Evolutionary conservation across 139 green algal species (phyloP).

Genomic region (Tetraselmis striata): DNA sequence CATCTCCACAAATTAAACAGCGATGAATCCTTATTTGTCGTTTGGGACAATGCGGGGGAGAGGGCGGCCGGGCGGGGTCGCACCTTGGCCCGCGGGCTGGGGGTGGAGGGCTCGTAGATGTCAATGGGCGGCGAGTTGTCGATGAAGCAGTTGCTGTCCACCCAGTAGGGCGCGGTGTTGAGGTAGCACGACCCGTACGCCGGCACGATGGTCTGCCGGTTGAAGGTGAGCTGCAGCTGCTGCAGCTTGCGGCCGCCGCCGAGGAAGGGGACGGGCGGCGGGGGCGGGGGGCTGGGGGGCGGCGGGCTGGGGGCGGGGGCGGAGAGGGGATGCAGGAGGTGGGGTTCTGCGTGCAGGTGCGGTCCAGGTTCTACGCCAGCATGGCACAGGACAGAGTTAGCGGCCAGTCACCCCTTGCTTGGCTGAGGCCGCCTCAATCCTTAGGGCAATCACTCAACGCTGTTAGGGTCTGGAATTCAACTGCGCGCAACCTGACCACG

Average conservation of each 20-base stretch:
- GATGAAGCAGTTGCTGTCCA: constrained; percentile 5
- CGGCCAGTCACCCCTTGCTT: too few relatives aligned
- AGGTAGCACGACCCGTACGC: constrained; percentile 16
- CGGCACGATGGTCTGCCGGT: constrained; percentile 12
- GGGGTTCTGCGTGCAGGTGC: constrained; percentile 1
- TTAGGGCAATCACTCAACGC: too few relatives aligned
- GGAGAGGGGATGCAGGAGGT: background rate
- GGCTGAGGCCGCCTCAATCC: too few relatives aligned
- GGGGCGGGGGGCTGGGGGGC: too few relatives aligned
- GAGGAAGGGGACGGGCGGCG: background rate
- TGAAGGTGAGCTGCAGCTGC: background rate
- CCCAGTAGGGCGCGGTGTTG: constrained; percentile 16
- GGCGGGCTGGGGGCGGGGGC: too few relatives aligned
- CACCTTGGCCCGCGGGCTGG: constrained; percentile 1
- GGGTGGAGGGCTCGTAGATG: background rate
- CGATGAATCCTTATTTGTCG: too few relatives aligned
- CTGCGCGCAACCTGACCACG: too few relatives aligned
- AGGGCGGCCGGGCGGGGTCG: too few relatives aligned
- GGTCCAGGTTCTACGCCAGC: background rate
- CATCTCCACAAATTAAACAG: too few relatives aligned
- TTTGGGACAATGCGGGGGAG: too few relatives aligned
- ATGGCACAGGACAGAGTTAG: too few relatives aligned
- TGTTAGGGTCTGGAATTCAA: too few relatives aligned
- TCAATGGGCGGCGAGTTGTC: constrained; percentile 9
- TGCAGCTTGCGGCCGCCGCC: background rate